These are phyloP conservation scores for Mycena kentingensis DNA, from an alignment of 768 basidiomycete species.

Conservation along the genomic window DNA sequence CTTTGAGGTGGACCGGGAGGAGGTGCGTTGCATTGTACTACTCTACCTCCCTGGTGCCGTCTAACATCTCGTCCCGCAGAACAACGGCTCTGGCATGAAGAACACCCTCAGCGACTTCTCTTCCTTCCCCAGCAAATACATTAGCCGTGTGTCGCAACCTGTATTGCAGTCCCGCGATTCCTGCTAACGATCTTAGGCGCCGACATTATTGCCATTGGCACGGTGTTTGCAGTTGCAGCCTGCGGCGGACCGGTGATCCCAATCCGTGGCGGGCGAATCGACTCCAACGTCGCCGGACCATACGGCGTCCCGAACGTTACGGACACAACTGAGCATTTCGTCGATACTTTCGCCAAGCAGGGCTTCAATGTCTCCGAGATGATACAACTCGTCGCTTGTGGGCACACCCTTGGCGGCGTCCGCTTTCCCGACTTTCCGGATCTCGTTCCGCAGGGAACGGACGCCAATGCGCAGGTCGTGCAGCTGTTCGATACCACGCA, in stretches of 20 bases:
- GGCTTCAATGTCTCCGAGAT: conserved; percentile 50
- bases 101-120: conserved; percentile 45
- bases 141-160: conserved; percentile 49
- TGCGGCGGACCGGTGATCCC: conserved; percentile 52
- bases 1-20: conserved; percentile 45
- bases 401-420: conserved; percentile 53
- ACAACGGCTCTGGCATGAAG: conserved; percentile 49
- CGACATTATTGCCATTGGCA: conserved; percentile 46
- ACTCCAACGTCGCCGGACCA: conserved; percentile 40
- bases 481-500: conserved; percentile 41
- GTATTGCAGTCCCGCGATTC: not conserved
- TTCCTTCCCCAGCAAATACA: conserved; percentile 43
- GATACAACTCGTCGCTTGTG: conserved; percentile 54
- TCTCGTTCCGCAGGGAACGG: conserved; percentile 38
- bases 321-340: conserved; percentile 41
- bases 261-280: conserved; percentile 44
- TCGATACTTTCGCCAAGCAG: conserved; percentile 41
- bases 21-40: conserved; percentile 36
- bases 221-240: conserved; percentile 38
- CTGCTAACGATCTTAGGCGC: conserved; percentile 34
- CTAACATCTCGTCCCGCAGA: conserved; percentile 31
- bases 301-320: conserved; percentile 47
- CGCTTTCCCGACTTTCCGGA: conserved; percentile 47
- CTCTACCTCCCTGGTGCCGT: not conserved
- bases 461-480: conserved; percentile 33